A percentile compares a stretch with the other conserved stretches of the same genome.
Conservation (phyloP, 2,329 filamentous ascomycete species). For the Claviceps humidiphila region DNA sequence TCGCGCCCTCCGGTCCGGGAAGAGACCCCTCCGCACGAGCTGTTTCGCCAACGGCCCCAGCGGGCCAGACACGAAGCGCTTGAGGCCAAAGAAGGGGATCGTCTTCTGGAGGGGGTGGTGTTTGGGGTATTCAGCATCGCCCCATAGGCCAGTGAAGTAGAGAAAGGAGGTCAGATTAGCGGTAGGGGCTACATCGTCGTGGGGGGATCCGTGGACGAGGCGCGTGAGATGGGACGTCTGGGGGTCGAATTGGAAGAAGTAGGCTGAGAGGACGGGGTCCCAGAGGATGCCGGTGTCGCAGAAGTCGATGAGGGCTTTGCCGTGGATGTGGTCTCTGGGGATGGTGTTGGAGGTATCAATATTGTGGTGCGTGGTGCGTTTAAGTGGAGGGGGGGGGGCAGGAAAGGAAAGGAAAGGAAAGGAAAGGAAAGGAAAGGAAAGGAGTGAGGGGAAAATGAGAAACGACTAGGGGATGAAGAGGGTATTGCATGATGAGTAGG, state of each 20-base stretch:
- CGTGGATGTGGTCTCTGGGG: constrained; percentile 16
- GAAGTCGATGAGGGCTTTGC: constrained; percentile 15
- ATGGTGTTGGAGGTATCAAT: neutral
- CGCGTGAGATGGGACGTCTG: constrained; percentile 8
- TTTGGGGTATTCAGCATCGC: constrained; percentile 15
- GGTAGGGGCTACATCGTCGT: neutral
- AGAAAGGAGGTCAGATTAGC: constrained; percentile 17
- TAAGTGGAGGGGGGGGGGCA: neutral
- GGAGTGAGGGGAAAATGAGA: too few species aligned
- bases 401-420: too few species aligned
- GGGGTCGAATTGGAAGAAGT: constrained; percentile 16
- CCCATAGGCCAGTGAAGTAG: constrained; percentile 18
- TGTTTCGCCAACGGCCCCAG: constrained; percentile 15
- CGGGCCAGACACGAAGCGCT: constrained; percentile 16
- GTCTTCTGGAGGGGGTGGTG: constrained; percentile 14
- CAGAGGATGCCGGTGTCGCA: constrained; percentile 17
- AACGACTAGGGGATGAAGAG: neutral
- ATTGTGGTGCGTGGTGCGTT: neutral
- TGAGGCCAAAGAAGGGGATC: constrained; percentile 15
- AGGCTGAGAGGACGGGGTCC: constrained; percentile 18
- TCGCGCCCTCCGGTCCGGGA: constrained; percentile 10
- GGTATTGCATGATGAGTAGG: neutral
- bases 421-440: too few species aligned
- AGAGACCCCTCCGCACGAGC: constrained; percentile 15
- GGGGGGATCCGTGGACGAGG: neutral